These are phyloP conservation scores for Grammothele lineata DNA, from an alignment of 768 basidiomycete species.

Conservation along the genomic window DNA sequence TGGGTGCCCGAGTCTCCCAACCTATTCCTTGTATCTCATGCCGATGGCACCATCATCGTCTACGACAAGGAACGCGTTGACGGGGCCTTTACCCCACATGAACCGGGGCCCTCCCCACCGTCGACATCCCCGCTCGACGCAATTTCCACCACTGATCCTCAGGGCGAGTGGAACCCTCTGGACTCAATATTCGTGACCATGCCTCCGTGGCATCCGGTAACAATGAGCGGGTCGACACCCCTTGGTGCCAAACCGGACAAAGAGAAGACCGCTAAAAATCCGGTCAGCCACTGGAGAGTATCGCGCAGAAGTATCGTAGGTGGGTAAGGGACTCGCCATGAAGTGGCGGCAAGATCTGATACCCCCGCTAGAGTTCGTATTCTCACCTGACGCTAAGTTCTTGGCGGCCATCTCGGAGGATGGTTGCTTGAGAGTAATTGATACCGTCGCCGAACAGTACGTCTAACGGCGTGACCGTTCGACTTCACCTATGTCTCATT, in stretches of 20 bases:
- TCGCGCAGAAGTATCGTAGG: constrained; percentile 70
- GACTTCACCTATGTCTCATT: too few species aligned
- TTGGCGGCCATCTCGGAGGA: constrained; percentile 92
- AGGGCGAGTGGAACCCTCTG: constrained; percentile 69
- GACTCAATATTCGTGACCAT: constrained; percentile 76
- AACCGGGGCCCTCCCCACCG: constrained; percentile 39
- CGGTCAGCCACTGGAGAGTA: constrained; percentile 87
- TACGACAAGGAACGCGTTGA: constrained; percentile 93
- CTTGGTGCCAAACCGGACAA: constrained; percentile 39
- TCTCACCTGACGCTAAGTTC: constrained; percentile 89
- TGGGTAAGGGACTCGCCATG: constrained; percentile 28
- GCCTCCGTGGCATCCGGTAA: constrained; percentile 81
- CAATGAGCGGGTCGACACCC: constrained; percentile 35
- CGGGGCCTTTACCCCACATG: constrained; percentile 62
- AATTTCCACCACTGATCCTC: constrained; percentile 24
- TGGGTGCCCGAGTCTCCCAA: constrained; percentile 83
- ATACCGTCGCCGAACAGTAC: constrained; percentile 82
- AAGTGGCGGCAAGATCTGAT: not conserved
- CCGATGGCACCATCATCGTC: constrained; percentile 83
- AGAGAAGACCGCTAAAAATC: constrained; percentile 75
- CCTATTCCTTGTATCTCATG: constrained; percentile 83
- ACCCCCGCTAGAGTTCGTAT: constrained; percentile 66
- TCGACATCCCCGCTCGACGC: constrained; percentile 7
- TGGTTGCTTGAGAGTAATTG: constrained; percentile 86
- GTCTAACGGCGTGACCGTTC: too few species aligned